Evolutionary conservation across 768 basidiomycete species (phyloP).

Genomic region (Suillus luteus): DNA sequence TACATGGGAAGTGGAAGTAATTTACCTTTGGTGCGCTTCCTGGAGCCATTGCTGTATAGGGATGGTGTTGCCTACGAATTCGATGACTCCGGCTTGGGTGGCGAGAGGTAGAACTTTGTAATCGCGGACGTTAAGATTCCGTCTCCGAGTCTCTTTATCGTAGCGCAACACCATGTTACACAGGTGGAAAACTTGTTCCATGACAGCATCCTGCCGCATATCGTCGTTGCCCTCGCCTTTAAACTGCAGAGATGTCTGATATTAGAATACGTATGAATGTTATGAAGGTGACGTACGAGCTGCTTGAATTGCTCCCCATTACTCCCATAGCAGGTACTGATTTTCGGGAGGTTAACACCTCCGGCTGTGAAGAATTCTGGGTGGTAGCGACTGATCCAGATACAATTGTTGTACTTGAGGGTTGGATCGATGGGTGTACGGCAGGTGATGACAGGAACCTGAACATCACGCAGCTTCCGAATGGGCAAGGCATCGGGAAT

Average conservation of each 20-base stretch:
- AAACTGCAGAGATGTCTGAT: constrained; percentile 53
- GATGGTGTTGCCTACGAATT: constrained; percentile 83
- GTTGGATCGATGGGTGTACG: constrained; percentile 70
- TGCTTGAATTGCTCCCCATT: constrained; percentile 73
- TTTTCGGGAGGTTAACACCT: constrained; percentile 84
- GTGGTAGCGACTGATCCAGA: constrained; percentile 70
- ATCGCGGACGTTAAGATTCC: constrained; percentile 72
- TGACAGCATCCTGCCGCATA: constrained; percentile 94
- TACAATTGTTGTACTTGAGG: constrained; percentile 64
- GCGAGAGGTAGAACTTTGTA: constrained; percentile 91
- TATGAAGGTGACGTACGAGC: constrained; percentile 54
- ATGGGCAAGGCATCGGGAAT: constrained; percentile 53
- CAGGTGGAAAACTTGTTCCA: constrained; percentile 96
- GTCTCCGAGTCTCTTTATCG: constrained; percentile 75
- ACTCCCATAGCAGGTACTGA: constrained; percentile 66
- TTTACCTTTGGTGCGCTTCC: constrained; percentile 61
- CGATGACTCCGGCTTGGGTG: constrained; percentile 78
- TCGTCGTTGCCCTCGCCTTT: constrained; percentile 93
- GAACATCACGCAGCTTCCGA: constrained; percentile 49
- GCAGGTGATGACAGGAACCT: constrained; percentile 84
- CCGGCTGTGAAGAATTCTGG: constrained; percentile 63
- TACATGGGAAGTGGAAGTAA: constrained; percentile 19
- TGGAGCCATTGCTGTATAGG: constrained; percentile 65
- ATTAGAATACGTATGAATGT: neutral
- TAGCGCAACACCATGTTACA: constrained; percentile 75